Evolutionary conservation across 2,329 filamentous ascomycete genomes (phyloP).

Genomic region (Kalaharituber pfeilii): DNA sequence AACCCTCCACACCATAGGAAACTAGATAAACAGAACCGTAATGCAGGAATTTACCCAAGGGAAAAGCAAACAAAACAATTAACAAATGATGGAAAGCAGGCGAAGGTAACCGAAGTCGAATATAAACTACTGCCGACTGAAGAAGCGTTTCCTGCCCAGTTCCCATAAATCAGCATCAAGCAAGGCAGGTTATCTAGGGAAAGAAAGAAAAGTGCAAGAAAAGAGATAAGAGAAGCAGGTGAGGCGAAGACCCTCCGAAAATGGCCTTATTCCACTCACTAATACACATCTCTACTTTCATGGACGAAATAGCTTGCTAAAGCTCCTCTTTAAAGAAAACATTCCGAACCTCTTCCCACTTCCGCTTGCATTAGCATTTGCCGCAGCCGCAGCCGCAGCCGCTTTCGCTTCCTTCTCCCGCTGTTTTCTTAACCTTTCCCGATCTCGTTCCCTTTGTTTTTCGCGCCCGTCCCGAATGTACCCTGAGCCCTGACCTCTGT

Average conservation of each 20-base stretch:
- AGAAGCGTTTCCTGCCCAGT: background rate
- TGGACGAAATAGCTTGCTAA: background rate
- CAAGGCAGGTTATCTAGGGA: no score
- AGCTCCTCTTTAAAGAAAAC: conserved; percentile 1
- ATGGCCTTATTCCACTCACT: background rate
- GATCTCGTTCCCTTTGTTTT: background rate
- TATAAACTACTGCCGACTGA: background rate
- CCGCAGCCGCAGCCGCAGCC: background rate
- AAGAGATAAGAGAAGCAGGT: background rate
- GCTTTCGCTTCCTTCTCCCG: background rate
- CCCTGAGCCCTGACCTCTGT: background rate
- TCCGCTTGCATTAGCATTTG: background rate
- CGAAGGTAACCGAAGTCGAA: background rate
- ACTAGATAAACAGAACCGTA: no score
- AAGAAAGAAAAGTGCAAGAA: background rate
- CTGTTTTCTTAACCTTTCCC: background rate
- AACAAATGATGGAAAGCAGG: no score
- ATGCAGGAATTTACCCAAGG: no score
- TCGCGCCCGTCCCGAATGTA: background rate
- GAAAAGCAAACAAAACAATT: background rate
- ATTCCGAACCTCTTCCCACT: conserved; percentile 1
- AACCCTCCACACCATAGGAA: no score
- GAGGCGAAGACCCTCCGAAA: background rate
- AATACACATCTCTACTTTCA: background rate
- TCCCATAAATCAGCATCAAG: background rate